Evolutionary conservation across 2,329 filamentous ascomycete genomes (phyloP).

Genomic region (Diaporthe sp.): DNA sequence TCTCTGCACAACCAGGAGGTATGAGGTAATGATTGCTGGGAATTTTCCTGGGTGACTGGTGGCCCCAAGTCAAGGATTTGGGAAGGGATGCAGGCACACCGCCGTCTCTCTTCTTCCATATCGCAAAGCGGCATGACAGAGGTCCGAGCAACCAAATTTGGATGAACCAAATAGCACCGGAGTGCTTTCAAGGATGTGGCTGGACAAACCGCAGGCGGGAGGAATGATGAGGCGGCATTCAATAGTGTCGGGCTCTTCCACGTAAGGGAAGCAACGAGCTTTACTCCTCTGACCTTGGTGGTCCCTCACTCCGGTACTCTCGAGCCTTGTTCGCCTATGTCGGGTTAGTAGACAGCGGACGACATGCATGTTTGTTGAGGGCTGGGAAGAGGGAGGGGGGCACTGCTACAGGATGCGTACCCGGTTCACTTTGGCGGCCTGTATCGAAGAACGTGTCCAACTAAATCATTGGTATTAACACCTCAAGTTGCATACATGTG

Average conservation of each 20-base stretch:
- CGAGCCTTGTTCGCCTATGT: conserved; percentile 33
- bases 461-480: not conserved
- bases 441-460: conserved; percentile 41
- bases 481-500: not conserved
- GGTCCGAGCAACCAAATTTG: too few relatives aligned
- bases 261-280: not conserved
- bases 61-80: not conserved
- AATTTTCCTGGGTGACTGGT: not conserved
- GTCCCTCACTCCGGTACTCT: conserved; percentile 26
- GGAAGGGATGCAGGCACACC: not conserved
- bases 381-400: too few relatives aligned
- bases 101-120: not conserved
- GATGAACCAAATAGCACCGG: not conserved
- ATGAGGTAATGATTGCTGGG: not conserved
- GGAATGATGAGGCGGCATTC: not conserved
- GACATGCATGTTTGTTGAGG: not conserved
- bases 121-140: not conserved
- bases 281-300: conserved; percentile 1
- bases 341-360: not conserved
- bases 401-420: conserved; percentile 23
- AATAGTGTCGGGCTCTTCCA: not conserved
- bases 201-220: not conserved
- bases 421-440: conserved; percentile 41
- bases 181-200: too few relatives aligned
- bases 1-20: not conserved